These are phyloP conservation scores for Beauveria scarabaeidicola DNA, from an alignment of 2,329 filamentous ascomycete genomes.

Conservation along the genomic window DNA sequence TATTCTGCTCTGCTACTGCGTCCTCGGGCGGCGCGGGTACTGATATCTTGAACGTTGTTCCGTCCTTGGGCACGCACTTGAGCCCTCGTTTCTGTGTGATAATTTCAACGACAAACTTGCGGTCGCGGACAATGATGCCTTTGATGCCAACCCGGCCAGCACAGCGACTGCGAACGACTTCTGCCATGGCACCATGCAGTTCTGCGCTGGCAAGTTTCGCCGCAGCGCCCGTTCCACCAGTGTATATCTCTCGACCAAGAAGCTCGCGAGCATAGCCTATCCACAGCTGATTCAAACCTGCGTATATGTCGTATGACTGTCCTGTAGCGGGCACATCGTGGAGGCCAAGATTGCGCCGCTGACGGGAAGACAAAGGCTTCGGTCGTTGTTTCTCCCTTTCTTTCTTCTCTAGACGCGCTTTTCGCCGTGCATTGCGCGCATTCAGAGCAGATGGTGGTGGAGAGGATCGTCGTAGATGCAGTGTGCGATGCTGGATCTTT, in stretches of 20 bases:
- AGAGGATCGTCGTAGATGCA: conserved; percentile 69
- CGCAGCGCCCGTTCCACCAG: conserved; percentile 50
- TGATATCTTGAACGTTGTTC: conserved; percentile 72
- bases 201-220: conserved; percentile 79
- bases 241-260: conserved; percentile 52
- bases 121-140: conserved; percentile 85
- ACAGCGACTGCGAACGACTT: conserved; percentile 76
- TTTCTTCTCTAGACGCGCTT: conserved; percentile 37
- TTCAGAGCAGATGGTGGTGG: conserved; percentile 48
- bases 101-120: conserved; percentile 77
- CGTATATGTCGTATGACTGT: conserved; percentile 60
- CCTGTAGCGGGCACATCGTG: conserved; percentile 64
- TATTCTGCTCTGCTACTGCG: conserved; percentile 14
- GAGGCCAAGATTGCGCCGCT: conserved; percentile 65
- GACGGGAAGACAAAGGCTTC: conserved; percentile 67
- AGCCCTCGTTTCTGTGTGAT: conserved; percentile 62
- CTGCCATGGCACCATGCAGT: conserved; percentile 76
- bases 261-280: conserved; percentile 76
- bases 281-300: conserved; percentile 73
- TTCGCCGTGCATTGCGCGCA: conserved; percentile 48
- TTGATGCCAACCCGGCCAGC: conserved; percentile 71
- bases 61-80: conserved; percentile 82
- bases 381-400: conserved; percentile 42
- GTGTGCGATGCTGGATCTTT: conserved; percentile 72
- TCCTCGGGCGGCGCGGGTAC: conserved; percentile 40